Base-by-base conservation (phyloP, 1,139 yeast genomes). In the Yamadazyma diospyri region DNA sequence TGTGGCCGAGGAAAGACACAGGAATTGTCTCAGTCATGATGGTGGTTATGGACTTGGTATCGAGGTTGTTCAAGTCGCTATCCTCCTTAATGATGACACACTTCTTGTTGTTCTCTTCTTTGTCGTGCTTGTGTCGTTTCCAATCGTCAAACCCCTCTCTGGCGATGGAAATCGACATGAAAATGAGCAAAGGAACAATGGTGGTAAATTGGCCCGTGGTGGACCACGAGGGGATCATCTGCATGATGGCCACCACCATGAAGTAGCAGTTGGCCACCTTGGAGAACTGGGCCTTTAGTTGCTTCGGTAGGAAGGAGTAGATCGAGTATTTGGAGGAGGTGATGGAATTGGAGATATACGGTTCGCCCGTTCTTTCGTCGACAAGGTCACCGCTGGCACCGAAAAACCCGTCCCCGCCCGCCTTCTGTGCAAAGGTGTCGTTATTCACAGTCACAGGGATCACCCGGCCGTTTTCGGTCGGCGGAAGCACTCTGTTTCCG, bases 131-230 rank as follows among this genome's bases (percentile, higher is more conserved):
- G 55, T 88, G 97, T 43, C 98, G 72, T 50, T 85, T 74, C 73
- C 84, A 80, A 58, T 92, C 98, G 56, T 92, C 98, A 53, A 72
- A 87, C 0, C 94, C 98, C 60, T 94, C 98, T 47, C 98, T 72
- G 8, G 82, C 77, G 59, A 92, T 88, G 0, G 97, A 86, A 18
- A 92, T 84, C n/a, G 87, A 70, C 61, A 94, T 84, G 56, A 94
- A 92, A 7, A 92, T 74, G 53, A 82, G 61, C 37, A 92, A 67
- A 1, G 98, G 98, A 24, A 89, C 71, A 46, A 92, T 89, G 2
- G 98, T 92, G 3, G 97, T 92, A 54, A 78, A 87, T n/a, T 87
- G 83, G 39, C 97, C 98, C 0, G 98, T 92, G 3, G 98, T 88
- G 3, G 97, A 87, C 97, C 97, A 92, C 1, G 89, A 78, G 0